Percentiles rank a stretch among this genome's conserved stretches.
Evolutionary conservation across 768 basidiomycete genomes (phyloP).

Genomic region (Flagelloscypha sp.): DNA sequence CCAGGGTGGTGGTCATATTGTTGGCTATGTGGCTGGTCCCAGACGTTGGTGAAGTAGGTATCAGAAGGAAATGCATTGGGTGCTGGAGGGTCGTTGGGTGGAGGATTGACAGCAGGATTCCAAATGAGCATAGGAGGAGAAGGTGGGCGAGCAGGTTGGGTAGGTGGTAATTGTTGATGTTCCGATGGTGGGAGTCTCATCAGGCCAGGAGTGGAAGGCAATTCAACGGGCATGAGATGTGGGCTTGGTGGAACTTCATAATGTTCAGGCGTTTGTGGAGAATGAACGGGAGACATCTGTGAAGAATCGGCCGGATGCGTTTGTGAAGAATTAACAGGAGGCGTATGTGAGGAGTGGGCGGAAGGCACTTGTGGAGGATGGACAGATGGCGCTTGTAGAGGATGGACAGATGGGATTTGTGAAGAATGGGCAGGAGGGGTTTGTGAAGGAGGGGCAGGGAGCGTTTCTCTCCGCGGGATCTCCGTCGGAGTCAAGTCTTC

Average conservation of each 20-base stretch:
- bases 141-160: constrained; percentile 32
- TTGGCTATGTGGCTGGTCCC: constrained; percentile 60
- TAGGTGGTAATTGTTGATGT: constrained; percentile 12
- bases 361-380: constrained; percentile 3
- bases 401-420: too few species aligned
- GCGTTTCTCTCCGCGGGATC: constrained; percentile 19
- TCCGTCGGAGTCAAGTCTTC: too few species aligned
- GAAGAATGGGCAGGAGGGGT: constrained; percentile 1
- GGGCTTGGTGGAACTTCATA: constrained; percentile 60
- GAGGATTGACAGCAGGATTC: constrained; percentile 76
- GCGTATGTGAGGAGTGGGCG: constrained; percentile 3
- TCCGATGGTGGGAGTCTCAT: constrained; percentile 14
- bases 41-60: constrained; percentile 77
- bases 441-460: constrained; percentile 10
- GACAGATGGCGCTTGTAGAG: too few species aligned
- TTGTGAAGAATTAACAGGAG: too few species aligned
- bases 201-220: constrained; percentile 28
- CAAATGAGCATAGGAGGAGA: constrained; percentile 67
- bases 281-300: too few species aligned
- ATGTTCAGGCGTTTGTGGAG: constrained; percentile 53
- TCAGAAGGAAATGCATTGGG: constrained; percentile 57
- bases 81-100: constrained; percentile 54
- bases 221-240: constrained; percentile 35
- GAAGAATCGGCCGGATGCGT: too few species aligned
- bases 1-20: constrained; percentile 19